Evolutionary conservation across 345 rosid genomes (phyloP).

Genomic region (Citrus maxima): DNA sequence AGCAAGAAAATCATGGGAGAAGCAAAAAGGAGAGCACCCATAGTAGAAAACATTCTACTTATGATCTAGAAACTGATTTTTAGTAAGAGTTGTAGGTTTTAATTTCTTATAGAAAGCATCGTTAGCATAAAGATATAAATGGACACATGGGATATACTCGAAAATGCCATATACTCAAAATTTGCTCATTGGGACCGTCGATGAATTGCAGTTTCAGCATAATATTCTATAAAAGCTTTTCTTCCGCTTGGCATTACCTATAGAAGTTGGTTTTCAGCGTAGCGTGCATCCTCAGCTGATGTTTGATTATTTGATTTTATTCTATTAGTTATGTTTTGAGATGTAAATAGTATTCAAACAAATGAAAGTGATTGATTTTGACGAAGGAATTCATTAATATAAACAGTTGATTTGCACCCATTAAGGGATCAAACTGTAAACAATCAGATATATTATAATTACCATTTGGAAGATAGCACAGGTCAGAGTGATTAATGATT

Average conservation of each 20-base stretch:
- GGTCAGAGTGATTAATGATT: not conserved
- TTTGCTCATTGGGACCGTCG: not conserved
- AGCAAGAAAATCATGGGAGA: slow-evolving; percentile 16
- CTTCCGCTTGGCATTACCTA: not conserved
- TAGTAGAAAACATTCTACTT: not conserved
- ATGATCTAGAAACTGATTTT: too few relatives aligned
- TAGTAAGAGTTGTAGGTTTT: too few relatives aligned
- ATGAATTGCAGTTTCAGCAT: not conserved
- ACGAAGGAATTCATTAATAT: not conserved
- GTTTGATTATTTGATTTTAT: not conserved
- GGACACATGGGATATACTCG: too few relatives aligned
- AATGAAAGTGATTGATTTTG: not conserved
- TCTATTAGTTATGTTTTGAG: not conserved
- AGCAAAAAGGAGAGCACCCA: slow-evolving; percentile 22
- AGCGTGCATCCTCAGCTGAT: not conserved
- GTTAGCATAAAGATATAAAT: not conserved
- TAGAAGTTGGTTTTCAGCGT: not conserved
- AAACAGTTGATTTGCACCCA: not conserved
- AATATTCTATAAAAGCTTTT: too few relatives aligned
- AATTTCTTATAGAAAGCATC: not conserved
- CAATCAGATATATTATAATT: not conserved
- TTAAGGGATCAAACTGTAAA: not conserved
- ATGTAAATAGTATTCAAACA: not conserved
- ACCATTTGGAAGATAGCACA: not conserved
- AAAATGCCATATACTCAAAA: not conserved